Evolutionary conservation across 2,329 filamentous ascomycete genomes (phyloP), one percentile per base, ranked within the genome.

Genomic region (Colletotrichum kahawae): DNA sequence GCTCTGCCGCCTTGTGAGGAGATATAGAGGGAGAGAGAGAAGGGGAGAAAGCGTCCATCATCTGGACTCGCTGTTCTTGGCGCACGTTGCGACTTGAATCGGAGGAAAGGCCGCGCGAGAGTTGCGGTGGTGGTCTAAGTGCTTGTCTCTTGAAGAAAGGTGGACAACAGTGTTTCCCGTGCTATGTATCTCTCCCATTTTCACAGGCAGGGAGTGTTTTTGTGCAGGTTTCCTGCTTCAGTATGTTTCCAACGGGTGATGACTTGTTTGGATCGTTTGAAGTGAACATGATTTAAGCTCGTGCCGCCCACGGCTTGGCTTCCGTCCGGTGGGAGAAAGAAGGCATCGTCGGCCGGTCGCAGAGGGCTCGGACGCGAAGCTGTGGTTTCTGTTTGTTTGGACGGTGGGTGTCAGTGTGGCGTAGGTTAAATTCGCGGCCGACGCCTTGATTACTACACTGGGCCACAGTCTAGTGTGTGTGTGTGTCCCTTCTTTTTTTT

Each of bases 11-110:
- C 18, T 43, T 43, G 9, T 12, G 38, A 12, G 18, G 38, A 36
- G 34, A 18, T 7, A 43, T 2, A 1, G 38, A n/a, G 38, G 16
- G 18, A 38, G 33, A 34, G 8, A 38, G 36, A 38, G 38, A 48
- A 48, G n/a, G 43, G 43, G 57, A 60, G 29, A 60, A 60, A 60
- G n/a, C 54, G 33, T 18, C 73, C 69, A 65, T 75, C 73, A 73
- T 75, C 73, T 73, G 63, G 64, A 72, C 21, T 75, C 73, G 68
- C 38, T 31, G 18, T 68, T 54, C 72, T 75, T 75, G 73, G 69
- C 69, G 63, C 69, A 75, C 73, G 73, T 73, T 73, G 73, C 57
- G 57, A 75, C 56, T 70, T 71, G 67, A 65, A 60, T 65, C 29
- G 71, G 60, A 59, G 60, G 12, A 54, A 64, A 34, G 63, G 70